Evolutionary conservation across 768 basidiomycete genomes (phyloP), one percentile per base, ranked within the genome.

Genomic region (Tubosaeta brunneosetosa): DNA sequence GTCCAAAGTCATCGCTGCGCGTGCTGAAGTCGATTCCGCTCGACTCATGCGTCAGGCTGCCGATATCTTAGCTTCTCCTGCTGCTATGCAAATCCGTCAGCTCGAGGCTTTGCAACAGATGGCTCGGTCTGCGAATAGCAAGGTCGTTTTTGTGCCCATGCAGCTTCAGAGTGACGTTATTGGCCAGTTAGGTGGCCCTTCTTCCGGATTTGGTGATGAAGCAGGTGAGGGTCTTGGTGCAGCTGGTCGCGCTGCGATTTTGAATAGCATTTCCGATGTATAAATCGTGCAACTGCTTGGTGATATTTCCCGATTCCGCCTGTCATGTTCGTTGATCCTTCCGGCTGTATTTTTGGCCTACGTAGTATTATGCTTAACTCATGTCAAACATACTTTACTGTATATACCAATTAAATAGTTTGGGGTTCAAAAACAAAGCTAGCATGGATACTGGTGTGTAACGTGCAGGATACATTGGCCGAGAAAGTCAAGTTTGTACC

Each of bases 21-120:
- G 93, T 53, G 95, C 94, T 13, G 94, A 97, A 74, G 94, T 97
- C 59, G 94, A 97, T 68, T 78, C 93, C 33, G 93, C 94, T 26
- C 82, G 91, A 62, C 82, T 97, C 67, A 97, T 97, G 94, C 82
- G 94, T 55, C 92, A 95, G 69, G 94, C 94, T 12, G 94, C 94
- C 49, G 94, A 97, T 71, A 97, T 95, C 62, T 75, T 92, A 63
- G 91, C 93, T 19, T 90, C 86, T 11, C 93, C 93, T 9, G 94
- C 95, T 19, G 95, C 95, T 50, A 97, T 97, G 93, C 94, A 97
- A 71, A 97, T 97, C 67, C 80, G 95, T 54, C 95, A 97, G 68
- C 81, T 98, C 57, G 95, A 99, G 71, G 91, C 94, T 44, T 80
- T 97, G 58, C 93, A 97, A 78, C 79, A 83, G 63, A 98, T 98